Conservation (phyloP, 2,329 filamentous ascomycete species). For the Diaporthe citriasiana region DNA sequence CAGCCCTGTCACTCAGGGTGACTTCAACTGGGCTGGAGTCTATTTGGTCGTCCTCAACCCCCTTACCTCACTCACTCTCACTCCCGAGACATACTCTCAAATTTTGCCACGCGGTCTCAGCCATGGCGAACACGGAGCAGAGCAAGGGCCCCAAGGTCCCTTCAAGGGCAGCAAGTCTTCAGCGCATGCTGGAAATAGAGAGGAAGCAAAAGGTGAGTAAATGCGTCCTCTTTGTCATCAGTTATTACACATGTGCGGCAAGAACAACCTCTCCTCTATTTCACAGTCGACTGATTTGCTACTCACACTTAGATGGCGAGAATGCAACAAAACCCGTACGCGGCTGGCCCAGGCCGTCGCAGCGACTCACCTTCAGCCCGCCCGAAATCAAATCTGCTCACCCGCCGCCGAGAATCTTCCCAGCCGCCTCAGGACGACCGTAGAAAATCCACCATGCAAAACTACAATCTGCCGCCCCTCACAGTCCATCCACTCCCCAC, state of each 20-base stretch:
- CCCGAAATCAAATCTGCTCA: slow-evolving; percentile 37
- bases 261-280: slow-evolving; percentile 30
- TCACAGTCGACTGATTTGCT: slow-evolving; percentile 36
- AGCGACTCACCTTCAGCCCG: slow-evolving; percentile 41
- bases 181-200: slow-evolving; percentile 72
- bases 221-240: slow-evolving; percentile 22
- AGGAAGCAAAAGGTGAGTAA: slow-evolving; percentile 67
- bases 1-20: slow-evolving; percentile 20
- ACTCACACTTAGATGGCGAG: slow-evolving; percentile 48
- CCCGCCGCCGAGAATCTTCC: slow-evolving; percentile 41
- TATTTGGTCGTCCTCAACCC: slow-evolving; percentile 28
- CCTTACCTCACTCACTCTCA: slow-evolving; percentile 24
- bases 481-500: slow-evolving; percentile 24
- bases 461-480: slow-evolving; percentile 34
- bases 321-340: slow-evolving; percentile 43
- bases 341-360: slow-evolving; percentile 35
- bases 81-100: slow-evolving; percentile 26
- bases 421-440: slow-evolving; percentile 34
- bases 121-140: slow-evolving; percentile 38
- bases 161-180: slow-evolving; percentile 63
- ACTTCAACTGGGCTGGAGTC: slow-evolving; percentile 12
- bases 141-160: slow-evolving; percentile 45
- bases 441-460: slow-evolving; percentile 2
- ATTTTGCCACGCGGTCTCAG: slow-evolving; percentile 24
- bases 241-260: slow-evolving; percentile 10